Percentiles rank a stretch among this genome's conserved stretches.
Conservation (phyloP, 441 rosid species). For the Pelargonium cotyledonis region DNA sequence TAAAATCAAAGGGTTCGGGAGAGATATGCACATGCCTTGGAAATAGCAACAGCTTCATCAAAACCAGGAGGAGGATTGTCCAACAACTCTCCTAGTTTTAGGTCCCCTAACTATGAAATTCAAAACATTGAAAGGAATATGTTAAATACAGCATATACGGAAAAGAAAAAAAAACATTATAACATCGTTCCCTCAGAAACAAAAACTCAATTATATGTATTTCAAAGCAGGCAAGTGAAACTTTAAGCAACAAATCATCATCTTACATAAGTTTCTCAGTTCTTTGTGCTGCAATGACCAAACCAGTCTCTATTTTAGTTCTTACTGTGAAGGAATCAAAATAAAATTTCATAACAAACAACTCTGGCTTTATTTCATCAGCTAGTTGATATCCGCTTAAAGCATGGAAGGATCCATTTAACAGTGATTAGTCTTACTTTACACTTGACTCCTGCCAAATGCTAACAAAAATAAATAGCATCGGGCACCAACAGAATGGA, state of each 20-base stretch:
- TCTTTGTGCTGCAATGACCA: not conserved
- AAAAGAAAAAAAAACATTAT: slow-evolving; percentile 11
- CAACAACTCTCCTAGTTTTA: slow-evolving; percentile 68
- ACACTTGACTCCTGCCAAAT: not conserved
- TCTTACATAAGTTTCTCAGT: not conserved
- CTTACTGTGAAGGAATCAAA: not conserved
- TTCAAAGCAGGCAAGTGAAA: not conserved
- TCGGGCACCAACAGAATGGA: slow-evolving; percentile 5
- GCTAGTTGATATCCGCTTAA: not conserved
- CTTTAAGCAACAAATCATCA: not conserved
- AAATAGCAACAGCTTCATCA: slow-evolving; percentile 73
- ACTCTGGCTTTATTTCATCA: not conserved
- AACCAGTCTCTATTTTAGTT: not conserved
- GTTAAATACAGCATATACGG: not conserved
- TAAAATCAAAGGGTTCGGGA: not conserved
- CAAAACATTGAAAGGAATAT: not conserved
- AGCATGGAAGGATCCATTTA: not conserved
- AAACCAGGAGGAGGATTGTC: slow-evolving; percentile 74
- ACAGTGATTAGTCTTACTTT: not conserved
- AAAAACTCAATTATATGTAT: not conserved
- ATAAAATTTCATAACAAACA: not conserved
- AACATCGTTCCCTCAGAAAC: not conserved
- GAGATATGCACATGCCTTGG: slow-evolving; percentile 43
- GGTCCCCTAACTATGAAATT: slow-evolving; percentile 50
- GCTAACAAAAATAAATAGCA: not conserved